Base-by-base conservation (phyloP, 2,329 filamentous ascomycete genomes). In the Colletotrichum coccodes region DNA sequence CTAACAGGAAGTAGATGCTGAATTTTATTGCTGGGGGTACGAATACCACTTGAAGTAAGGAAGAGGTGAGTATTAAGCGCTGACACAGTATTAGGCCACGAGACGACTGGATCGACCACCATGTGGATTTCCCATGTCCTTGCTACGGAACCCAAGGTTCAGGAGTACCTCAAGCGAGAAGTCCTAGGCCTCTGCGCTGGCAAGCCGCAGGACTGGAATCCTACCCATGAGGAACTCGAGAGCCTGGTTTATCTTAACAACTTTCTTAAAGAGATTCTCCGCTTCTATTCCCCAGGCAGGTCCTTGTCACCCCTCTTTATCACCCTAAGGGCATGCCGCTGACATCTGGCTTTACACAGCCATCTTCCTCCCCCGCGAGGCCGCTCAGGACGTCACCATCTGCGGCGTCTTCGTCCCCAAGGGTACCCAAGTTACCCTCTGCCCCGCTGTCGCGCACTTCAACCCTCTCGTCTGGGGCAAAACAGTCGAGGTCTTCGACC, bases 161-260 rank as follows among this genome's bases (percentile, higher is more conserved):
- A 71, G 32, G 40, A 36, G 2, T 64, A 60, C 28, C 70, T 71
- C 12, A 61, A 58, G 30, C 23, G 44, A 4, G 70, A 71, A 11
- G 38, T 71, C 8, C 11, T 30, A 3, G 36, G 26, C 12, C 78
- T 83, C 9, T 83, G 81, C 73, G 77, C 72, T 28, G 69, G 77
- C 72, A 72, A 73, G 26, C 62, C 69, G n/a, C 66, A 50, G 26
- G 71, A 64, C 7, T 81, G 80, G 80, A 30, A 73, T 28, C 71
- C 72, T 8, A 75, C 77, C 50, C 82, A 79, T 63, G 80, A 80
- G 16, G 79, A 83, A 59, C 75, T 82, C 12, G 72, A 69, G 40
- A 47, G 75, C 83, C 92, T 66, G 87, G 89, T 74, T 3, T 82
- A 81, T 66, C 69, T 82, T 14, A 77, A 79, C 69, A 79, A 79